Percentiles rank a stretch among this genome's conserved stretches.
Evolutionary conservation across 2,329 filamentous ascomycete genomes (phyloP).

Genomic region (Calonectria hawksworthii): DNA sequence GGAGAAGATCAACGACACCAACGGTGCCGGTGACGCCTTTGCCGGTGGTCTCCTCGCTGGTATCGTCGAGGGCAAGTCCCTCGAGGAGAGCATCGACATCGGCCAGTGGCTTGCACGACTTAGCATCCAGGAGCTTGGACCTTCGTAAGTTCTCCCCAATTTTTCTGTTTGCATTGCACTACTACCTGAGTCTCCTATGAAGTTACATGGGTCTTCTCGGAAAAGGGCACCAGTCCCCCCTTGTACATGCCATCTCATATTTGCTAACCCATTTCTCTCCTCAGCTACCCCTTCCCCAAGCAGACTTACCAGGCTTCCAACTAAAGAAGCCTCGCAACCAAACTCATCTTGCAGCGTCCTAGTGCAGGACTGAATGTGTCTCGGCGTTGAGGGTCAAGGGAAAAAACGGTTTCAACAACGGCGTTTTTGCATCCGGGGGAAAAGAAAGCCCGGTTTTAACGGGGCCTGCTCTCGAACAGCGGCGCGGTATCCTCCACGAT

Average conservation of each 20-base stretch:
- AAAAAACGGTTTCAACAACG: slow-evolving; percentile 70
- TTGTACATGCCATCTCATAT: slow-evolving; percentile 22
- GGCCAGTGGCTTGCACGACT: slow-evolving; percentile 96
- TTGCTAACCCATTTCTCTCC: slow-evolving; percentile 40
- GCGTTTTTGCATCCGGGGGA: slow-evolving; percentile 57
- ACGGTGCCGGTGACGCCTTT: slow-evolving; percentile 96
- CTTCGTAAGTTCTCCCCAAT: slow-evolving; percentile 79
- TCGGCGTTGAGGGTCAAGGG: slow-evolving; percentile 59
- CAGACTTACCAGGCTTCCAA: slow-evolving; percentile 74
- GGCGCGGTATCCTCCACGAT: slow-evolving; percentile 60
- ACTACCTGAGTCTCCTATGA: slow-evolving; percentile 37
- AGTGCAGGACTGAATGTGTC: slow-evolving; percentile 44
- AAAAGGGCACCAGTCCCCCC: slow-evolving; percentile 30
- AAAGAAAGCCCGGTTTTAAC: slow-evolving; percentile 42
- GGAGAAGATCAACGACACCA: slow-evolving; percentile 92
- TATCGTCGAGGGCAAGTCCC: slow-evolving; percentile 84
- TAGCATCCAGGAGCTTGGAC: slow-evolving; percentile 95
- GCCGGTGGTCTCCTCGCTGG: slow-evolving; percentile 94
- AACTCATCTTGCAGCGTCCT: slow-evolving; percentile 43
- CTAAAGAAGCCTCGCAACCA: slow-evolving; percentile 44
- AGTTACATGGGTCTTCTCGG: slow-evolving; percentile 23
- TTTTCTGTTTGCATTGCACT: slow-evolving; percentile 27
- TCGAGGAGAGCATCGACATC: slow-evolving; percentile 87
- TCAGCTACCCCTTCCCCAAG: slow-evolving; percentile 86
- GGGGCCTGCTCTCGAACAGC: slow-evolving; percentile 51